Base-by-base conservation (phyloP, 2,329 filamentous ascomycete species). In the Ophiostoma montium region DNA sequence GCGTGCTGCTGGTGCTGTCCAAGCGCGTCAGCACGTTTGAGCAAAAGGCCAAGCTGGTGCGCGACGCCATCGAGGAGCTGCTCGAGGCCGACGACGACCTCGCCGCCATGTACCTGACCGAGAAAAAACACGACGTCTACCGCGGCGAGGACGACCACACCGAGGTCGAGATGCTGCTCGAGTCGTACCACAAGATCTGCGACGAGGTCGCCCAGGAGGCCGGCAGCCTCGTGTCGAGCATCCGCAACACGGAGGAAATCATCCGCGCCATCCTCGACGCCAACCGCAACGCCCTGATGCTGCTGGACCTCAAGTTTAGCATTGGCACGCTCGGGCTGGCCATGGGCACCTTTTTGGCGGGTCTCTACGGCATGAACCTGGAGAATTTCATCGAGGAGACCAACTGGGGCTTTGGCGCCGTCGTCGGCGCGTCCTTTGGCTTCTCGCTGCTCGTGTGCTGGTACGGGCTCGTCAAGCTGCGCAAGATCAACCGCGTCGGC, bases 341-440 rank as follows among this genome's bases (percentile, higher is more conserved):
- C 49, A 87, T 89, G 62, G 92, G 92, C 49, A 95, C 92, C 46
- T 94, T 96, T 62, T 76, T 95, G 59, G 94, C 92, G 9, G 89
- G 89, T n/a, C 79, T 98, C n/a, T 98, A 96, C 72, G 92, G 92
- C 58, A 96, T 96, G 89, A 98, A 98, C 69, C 71, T 98, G 55
- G 94, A 95, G 63, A 96, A 96, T 67, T 96, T 95, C 65, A 87
- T 96, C 58, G 92, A 98, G 69, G 90, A 96, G 62, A 89, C 85
- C 1, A 78, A 86, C 64, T 76, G 86, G 64, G 92, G 90, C 11
- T 96, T 98, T 63, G 74, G 74, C 43, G 77, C 77, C 48, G 81
- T 98, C 52, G 86, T 83, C 2, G 71, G 69, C 16, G 70, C 76
- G 53, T 94, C 86, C 50, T 74, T 82, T 50, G 59, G 82, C 50